Evolutionary conservation across 2,329 filamentous ascomycete genomes (phyloP).

Genomic region (Mycocentrospora acerina): DNA sequence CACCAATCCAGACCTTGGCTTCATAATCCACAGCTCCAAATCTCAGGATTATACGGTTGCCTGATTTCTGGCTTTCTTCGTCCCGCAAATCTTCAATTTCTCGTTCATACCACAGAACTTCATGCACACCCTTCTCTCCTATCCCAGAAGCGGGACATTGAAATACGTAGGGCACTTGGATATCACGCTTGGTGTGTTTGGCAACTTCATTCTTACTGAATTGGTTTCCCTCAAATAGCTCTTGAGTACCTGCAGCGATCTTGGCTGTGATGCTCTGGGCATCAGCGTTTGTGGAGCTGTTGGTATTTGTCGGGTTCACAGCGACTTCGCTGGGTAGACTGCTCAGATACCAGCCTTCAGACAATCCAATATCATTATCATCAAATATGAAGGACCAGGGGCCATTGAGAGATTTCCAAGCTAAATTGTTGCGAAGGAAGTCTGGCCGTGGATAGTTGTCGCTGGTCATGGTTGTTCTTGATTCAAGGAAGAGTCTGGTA

Average conservation of each 20-base stretch:
- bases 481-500: too few species aligned
- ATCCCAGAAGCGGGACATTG: slow-evolving; percentile 66
- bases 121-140: slow-evolving; percentile 62
- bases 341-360: slow-evolving; percentile 55
- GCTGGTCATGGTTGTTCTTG: slow-evolving; percentile 8
- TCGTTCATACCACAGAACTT: slow-evolving; percentile 68
- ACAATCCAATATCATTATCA: slow-evolving; percentile 61
- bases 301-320: slow-evolving; percentile 22
- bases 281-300: slow-evolving; percentile 19
- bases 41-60: slow-evolving; percentile 50
- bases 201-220: slow-evolving; percentile 31
- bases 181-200: slow-evolving; percentile 52
- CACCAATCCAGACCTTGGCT: slow-evolving; percentile 59
- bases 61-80: slow-evolving; percentile 43
- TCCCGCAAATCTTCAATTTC: slow-evolving; percentile 53
- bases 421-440: slow-evolving; percentile 58
- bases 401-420: slow-evolving; percentile 64
- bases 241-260: slow-evolving; percentile 53
- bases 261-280: slow-evolving; percentile 47
- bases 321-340: slow-evolving; percentile 51
- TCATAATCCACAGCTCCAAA: slow-evolving; percentile 66
- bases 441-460: slow-evolving; percentile 63
- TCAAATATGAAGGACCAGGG: slow-evolving; percentile 67
- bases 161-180: slow-evolving; percentile 66
- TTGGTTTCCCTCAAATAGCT: slow-evolving; percentile 51